Evolutionary conservation across 78 protist genomes (phyloP).

Genomic region (Dictyostelium intermedium): DNA sequence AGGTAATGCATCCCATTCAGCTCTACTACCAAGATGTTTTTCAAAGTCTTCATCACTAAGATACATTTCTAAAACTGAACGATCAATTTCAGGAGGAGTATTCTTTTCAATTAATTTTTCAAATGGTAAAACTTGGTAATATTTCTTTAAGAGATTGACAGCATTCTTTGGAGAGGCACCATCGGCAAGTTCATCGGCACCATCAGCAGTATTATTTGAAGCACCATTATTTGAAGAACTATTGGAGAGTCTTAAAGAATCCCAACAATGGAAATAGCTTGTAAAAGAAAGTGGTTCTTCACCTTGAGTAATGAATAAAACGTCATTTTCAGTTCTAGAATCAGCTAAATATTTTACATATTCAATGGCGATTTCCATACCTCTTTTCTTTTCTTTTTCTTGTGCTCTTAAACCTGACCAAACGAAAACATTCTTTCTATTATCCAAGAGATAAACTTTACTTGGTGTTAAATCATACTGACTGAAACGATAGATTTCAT

Average conservation of each 20-base stretch:
- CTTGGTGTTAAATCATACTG: conserved; percentile 46
- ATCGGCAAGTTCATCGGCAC: conserved; percentile 6
- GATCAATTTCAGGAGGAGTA: conserved; percentile 75
- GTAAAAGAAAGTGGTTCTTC: conserved; percentile 64
- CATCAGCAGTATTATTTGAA: not conserved
- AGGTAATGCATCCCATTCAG: conserved; percentile 59
- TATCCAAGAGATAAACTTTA: conserved; percentile 36
- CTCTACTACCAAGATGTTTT: conserved; percentile 35
- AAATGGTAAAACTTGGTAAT: conserved; percentile 52
- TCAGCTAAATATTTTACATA: conserved; percentile 19
- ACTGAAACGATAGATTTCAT: conserved; percentile 43
- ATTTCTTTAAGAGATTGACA: conserved; percentile 30
- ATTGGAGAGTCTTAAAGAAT: conserved; percentile 13
- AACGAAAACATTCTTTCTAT: conserved; percentile 32
- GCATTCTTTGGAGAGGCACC: conserved; percentile 69
- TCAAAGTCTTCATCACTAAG: conserved; percentile 66
- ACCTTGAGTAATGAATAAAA: conserved; percentile 48
- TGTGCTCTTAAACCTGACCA: conserved; percentile 62
- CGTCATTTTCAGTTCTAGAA: conserved; percentile 41
- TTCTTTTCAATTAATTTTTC: conserved; percentile 51
- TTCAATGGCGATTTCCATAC: conserved; percentile 63
- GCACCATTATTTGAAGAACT: not conserved
- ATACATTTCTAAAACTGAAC: conserved; percentile 70
- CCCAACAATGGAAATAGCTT: conserved; percentile 62
- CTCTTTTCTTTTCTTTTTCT: conserved; percentile 68